phyloP scores from a whole-genome alignment of 2,329 filamentous ascomycete genomes.

The Fusarium setosum region DNA sequence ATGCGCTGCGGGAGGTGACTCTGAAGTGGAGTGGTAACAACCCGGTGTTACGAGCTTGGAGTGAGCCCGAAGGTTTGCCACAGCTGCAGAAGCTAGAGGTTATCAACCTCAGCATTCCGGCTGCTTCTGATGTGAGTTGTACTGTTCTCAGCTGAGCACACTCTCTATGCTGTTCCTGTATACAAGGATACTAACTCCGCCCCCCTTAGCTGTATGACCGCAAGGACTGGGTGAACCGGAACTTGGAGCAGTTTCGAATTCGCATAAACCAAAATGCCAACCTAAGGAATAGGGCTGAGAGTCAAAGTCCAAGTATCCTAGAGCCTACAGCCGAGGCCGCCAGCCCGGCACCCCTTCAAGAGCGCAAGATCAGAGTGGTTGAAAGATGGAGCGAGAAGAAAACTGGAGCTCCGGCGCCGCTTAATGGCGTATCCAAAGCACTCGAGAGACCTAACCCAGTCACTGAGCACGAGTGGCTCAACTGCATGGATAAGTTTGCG shows the following conservation, averaged over 20 bases:
- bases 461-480: conserved; percentile 8
- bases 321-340: no score
- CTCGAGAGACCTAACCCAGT: not conserved
- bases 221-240: not conserved
- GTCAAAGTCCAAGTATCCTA: no score
- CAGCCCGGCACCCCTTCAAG: not conserved
- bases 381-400: not conserved
- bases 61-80: conserved; percentile 12
- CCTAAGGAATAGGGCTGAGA: no score
- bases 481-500: conserved; percentile 6
- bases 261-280: not conserved
- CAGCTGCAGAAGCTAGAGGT: not conserved
- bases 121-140: not conserved
- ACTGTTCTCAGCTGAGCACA: not conserved
- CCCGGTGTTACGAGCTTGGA: conserved; percentile 17
- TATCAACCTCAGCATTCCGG: conserved; percentile 1
- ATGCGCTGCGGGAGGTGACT: not conserved
- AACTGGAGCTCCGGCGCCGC: not conserved
- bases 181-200: no score
- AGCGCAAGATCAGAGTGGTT: not conserved
- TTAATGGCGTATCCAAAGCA: not conserved
- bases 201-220: not conserved
- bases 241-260: not conserved
- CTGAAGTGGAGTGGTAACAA: conserved; percentile 14
- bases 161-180: no score